These are phyloP conservation scores for Trichoderma pleuroti DNA, from an alignment of 2,329 filamentous ascomycete species.

Conservation along the genomic window DNA sequence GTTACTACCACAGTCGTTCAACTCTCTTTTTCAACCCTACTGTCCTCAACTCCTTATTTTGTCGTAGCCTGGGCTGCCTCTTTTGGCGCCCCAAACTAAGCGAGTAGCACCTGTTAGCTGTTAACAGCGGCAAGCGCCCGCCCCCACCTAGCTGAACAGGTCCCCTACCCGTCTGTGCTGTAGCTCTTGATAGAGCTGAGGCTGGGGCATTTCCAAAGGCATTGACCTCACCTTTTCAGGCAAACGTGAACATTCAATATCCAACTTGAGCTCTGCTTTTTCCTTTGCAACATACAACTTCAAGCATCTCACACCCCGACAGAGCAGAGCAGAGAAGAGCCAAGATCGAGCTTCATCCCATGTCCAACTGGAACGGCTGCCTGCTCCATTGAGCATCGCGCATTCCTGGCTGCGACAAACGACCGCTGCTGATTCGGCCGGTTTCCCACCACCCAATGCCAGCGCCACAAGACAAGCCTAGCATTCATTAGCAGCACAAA, in stretches of 20 bases:
- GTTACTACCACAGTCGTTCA: neutral
- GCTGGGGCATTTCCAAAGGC: neutral
- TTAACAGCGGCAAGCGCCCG: constrained; percentile 6
- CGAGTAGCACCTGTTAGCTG: neutral
- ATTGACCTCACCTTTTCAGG: neutral
- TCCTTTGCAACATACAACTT: neutral
- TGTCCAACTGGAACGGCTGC: neutral
- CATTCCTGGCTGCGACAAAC: neutral
- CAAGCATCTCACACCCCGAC: neutral
- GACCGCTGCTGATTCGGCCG: neutral
- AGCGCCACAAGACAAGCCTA: neutral
- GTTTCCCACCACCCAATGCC: neutral
- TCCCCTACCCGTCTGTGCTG: neutral
- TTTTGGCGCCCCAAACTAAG: neutral
- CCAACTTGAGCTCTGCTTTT: neutral
- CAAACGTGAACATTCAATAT: neutral
- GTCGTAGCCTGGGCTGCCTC: neutral
- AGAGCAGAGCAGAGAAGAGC: neutral
- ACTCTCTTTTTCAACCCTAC: neutral
- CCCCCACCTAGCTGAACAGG: neutral
- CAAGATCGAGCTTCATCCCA: neutral
- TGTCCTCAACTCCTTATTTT: neutral
- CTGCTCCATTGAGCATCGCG: constrained; percentile 4
- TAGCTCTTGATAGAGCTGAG: neutral
- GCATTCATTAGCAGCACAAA: neutral